A percentile compares a stretch with the other conserved stretches of the same genome.
phyloP scores from a whole-genome alignment of 257 asterid genomes.

The Haberlea rhodopensis region DNA sequence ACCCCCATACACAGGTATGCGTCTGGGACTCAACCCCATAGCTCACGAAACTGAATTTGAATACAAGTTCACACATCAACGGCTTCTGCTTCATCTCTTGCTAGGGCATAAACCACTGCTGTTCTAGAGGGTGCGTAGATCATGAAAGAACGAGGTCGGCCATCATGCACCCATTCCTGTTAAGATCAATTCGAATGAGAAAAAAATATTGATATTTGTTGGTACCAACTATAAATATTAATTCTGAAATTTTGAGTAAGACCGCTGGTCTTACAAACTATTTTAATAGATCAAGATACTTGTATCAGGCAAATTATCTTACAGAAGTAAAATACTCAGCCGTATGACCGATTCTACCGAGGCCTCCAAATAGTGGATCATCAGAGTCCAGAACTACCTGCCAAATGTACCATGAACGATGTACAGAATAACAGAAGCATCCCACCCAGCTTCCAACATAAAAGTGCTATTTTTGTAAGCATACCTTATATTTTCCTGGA shows the following conservation, averaged over 20 bases:
- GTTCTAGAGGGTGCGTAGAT: slow-evolving; percentile 88
- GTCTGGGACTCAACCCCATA: not conserved
- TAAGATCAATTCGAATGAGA: slow-evolving; percentile 6
- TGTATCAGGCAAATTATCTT: slow-evolving; percentile 31
- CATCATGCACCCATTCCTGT: slow-evolving; percentile 72
- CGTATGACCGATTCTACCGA: slow-evolving; percentile 56
- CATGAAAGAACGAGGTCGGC: slow-evolving; percentile 72
- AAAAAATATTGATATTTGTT: not conserved
- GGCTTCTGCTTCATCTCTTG: slow-evolving; percentile 20
- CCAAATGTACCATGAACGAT: slow-evolving; percentile 10
- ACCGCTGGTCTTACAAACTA: too few species aligned
- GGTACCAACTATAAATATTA: slow-evolving; percentile 7
- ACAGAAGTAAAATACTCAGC: slow-evolving; percentile 81
- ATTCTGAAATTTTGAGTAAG: too few species aligned
- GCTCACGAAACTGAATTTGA: not conserved
- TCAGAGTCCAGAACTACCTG: slow-evolving; percentile 89
- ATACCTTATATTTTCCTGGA: slow-evolving; percentile 96
- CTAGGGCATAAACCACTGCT: slow-evolving; percentile 74
- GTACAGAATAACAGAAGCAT: slow-evolving; percentile 1
- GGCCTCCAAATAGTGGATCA: slow-evolving; percentile 72
- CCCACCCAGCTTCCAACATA: not conserved
- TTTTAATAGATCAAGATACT: not conserved
- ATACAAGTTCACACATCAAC: not conserved
- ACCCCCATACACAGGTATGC: not conserved
- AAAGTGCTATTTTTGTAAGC: not conserved